Conservation (phyloP, 2,329 filamentous ascomycete genomes). For the Phoma herbarum region DNA sequence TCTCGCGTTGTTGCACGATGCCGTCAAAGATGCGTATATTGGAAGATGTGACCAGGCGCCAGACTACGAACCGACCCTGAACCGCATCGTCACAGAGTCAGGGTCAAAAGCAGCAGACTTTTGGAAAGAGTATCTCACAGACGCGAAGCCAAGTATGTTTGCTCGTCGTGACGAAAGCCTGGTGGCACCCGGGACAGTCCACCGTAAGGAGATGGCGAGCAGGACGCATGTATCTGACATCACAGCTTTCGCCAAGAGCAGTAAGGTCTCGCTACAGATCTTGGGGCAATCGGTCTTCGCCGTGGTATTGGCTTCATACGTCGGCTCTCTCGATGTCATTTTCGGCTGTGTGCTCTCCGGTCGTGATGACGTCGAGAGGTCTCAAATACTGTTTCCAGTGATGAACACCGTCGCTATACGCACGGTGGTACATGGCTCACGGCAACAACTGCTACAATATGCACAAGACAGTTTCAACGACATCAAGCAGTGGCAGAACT, state of each 20-base stretch:
- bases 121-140: conserved; percentile 75
- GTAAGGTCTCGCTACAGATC: conserved; percentile 77
- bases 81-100: conserved; percentile 60
- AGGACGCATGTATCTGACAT: conserved; percentile 54
- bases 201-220: conserved; percentile 61
- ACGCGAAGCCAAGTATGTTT: conserved; percentile 55
- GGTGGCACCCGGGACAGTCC: conserved; percentile 29
- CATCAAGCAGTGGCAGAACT: conserved; percentile 77
- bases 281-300: conserved; percentile 82
- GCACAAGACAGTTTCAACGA: conserved; percentile 74
- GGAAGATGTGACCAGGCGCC: conserved; percentile 55
- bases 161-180: conserved; percentile 30
- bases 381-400: conserved; percentile 79
- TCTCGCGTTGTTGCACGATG: conserved; percentile 74
- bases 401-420: conserved; percentile 90
- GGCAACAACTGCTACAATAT: conserved; percentile 71
- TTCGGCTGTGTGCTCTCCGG: conserved; percentile 88
- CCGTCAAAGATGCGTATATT: conserved; percentile 73
- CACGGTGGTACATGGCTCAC: conserved; percentile 74
- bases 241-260: conserved; percentile 68
- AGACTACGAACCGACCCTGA: conserved; percentile 64
- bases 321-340: conserved; percentile 73
- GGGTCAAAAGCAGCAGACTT: conserved; percentile 65
- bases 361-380: conserved; percentile 75
- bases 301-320: conserved; percentile 70